Evolutionary conservation across 495 filamentous ascomycete genomes (phyloP).

Genomic region (Cudoniella acicularis): DNA sequence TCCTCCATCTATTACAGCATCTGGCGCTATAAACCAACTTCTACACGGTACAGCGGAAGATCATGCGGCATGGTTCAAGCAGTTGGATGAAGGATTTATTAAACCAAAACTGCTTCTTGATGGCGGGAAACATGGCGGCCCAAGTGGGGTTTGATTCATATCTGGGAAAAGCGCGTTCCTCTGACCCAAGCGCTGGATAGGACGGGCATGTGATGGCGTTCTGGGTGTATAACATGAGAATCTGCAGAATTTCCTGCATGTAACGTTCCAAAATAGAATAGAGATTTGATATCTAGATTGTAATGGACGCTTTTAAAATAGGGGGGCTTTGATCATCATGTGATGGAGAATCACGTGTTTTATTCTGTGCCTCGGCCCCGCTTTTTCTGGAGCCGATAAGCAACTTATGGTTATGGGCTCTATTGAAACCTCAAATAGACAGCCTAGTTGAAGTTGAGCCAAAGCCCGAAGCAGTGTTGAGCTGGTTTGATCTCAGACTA

Average conservation of each 20-base stretch:
- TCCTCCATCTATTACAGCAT: slow-evolving; percentile 24
- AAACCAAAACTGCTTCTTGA: slow-evolving; percentile 91
- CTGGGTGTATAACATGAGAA: not conserved
- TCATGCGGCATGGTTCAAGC: slow-evolving; percentile 85
- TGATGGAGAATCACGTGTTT: too few relatives aligned
- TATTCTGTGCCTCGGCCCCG: too few relatives aligned
- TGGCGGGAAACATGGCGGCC: slow-evolving; percentile 41
- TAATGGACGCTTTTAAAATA: too few relatives aligned
- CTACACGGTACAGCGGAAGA: slow-evolving; percentile 60
- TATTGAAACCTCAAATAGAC: too few relatives aligned
- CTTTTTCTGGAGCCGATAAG: too few relatives aligned
- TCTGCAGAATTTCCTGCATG: not conserved
- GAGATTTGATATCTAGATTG: not conserved
- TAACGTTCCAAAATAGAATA: not conserved
- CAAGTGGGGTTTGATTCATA: slow-evolving; percentile 7
- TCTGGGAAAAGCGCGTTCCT: not conserved
- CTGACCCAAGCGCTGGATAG: not conserved
- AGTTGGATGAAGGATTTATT: slow-evolving; percentile 94
- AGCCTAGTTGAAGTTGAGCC: too few relatives aligned
- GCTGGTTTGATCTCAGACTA: too few relatives aligned
- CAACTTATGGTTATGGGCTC: too few relatives aligned
- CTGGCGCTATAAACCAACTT: slow-evolving; percentile 24
- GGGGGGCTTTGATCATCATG: too few relatives aligned
- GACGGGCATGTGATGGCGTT: not conserved
- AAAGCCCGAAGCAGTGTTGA: too few relatives aligned